Evolutionary conservation across 805 yeast genomes (phyloP), one percentile per base, ranked within the genome.

Genomic region (Nakazawaea ambrosiae): DNA sequence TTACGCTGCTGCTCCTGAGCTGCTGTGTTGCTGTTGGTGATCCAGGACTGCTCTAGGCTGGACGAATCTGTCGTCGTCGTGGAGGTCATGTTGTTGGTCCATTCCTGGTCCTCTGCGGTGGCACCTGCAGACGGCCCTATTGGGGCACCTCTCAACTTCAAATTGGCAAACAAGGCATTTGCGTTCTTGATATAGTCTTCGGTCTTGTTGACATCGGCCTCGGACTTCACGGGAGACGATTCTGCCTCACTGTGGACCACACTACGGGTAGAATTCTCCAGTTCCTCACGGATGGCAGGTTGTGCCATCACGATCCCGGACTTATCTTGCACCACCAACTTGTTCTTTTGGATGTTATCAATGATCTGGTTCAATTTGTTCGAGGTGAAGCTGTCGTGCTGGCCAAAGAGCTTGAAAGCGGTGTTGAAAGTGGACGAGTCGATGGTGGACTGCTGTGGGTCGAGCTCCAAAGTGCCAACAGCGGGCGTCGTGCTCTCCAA

Each of bases 151-250:
- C 26, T 28, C 22, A 28, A 8, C 18, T 34, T 39, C 30, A 39
- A 39, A 15, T 34, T 34, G 8, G 28, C 36, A 28, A 47, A 51
- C 4, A 49, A 18, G 27, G 40, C 51, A 11, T 48, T 49, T 3
- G 54, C 48, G 24, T 44, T 47, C 18, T 45, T 36, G 4, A 53
- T 40, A 17, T 46, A 43, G 22, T 50, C 44, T n/a, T 45, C 48
- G n/a, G 51, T 42, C 22, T 39, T 29, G 11, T 33, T 37, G 17
- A n/a, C 23, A 14, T 36, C 34, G 10, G n/a, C 19, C 23, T 33
- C 35, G n/a, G 29, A 16, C 27, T 20, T 20, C 5, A 24, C 18
- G 30, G 18, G 15, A 9, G 8, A 14, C 14, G n/a, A 20, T 14
- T 20, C 10, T 9, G 15, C 29, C 14, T 29, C n/a, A n/a, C n/a